Evolutionary conservation across 1,139 yeast species (phyloP).

Genomic region (Sugiyamaella paludigena): DNA sequence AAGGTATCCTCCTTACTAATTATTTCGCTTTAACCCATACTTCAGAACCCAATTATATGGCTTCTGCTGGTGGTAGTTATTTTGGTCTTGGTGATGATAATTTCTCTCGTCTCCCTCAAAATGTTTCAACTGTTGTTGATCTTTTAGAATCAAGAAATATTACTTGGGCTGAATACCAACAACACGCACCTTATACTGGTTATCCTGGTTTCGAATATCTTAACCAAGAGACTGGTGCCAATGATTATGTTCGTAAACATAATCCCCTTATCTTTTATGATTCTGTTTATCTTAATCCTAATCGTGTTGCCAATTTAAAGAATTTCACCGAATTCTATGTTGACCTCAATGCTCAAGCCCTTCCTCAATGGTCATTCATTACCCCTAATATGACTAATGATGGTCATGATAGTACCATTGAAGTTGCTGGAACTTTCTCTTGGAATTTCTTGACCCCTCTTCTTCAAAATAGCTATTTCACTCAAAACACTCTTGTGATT

Average conservation of each 20-base stretch:
- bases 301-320: slow-evolving; percentile 44
- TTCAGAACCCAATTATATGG: slow-evolving; percentile 52
- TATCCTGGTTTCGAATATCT: slow-evolving; percentile 46
- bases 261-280: slow-evolving; percentile 46
- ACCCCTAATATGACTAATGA: slow-evolving; percentile 53
- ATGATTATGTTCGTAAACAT: slow-evolving; percentile 51
- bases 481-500: slow-evolving; percentile 43
- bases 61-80: slow-evolving; percentile 49
- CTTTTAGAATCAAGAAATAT: slow-evolving; percentile 44
- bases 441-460: slow-evolving; percentile 44
- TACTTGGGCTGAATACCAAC: slow-evolving; percentile 52
- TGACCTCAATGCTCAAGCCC: slow-evolving; percentile 40
- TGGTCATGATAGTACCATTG: slow-evolving; percentile 48
- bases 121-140: slow-evolving; percentile 48
- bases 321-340: slow-evolving; percentile 44
- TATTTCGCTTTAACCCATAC: slow-evolving; percentile 52
- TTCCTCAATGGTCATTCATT: slow-evolving; percentile 51
- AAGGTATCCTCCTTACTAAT: slow-evolving; percentile 47
- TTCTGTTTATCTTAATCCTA: slow-evolving; percentile 36
- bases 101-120: slow-evolving; percentile 43
- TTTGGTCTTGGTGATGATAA: slow-evolving; percentile 46
- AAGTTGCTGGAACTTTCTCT: slow-evolving; percentile 46
- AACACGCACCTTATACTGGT: slow-evolving; percentile 50
- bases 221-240: slow-evolving; percentile 43
- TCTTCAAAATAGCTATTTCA: slow-evolving; percentile 44